phyloP scores from a whole-genome alignment of 192 early-diverging fungal species.

The Rhizophlyctis rosea region DNA sequence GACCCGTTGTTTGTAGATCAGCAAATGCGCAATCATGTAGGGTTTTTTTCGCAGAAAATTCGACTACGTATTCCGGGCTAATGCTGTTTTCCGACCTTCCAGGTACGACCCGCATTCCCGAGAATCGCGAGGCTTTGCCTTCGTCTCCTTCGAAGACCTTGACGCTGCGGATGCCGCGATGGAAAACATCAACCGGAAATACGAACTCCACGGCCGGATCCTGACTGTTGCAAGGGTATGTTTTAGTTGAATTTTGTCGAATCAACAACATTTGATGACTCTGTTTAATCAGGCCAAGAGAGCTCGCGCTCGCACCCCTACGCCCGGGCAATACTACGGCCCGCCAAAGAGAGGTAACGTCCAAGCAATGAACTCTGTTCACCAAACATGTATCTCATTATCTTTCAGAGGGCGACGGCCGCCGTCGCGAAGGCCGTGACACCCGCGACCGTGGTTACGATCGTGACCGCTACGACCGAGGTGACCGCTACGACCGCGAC shows the following conservation, averaged over 20 bases:
- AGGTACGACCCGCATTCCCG: constrained; percentile 78
- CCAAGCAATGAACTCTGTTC: background rate
- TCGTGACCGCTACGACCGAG: constrained; percentile 39
- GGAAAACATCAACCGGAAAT: constrained; percentile 28
- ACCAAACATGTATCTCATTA: background rate
- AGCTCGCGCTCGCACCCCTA: constrained; percentile 66
- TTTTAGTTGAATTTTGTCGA: constrained; percentile 9
- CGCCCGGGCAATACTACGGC: constrained; percentile 76
- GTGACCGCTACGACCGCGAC: constrained; percentile 33
- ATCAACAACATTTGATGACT: too few species aligned
- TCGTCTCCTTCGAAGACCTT: constrained; percentile 37
- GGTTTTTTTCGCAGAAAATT: constrained; percentile 20
- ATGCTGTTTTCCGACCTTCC: too few species aligned
- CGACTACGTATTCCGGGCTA: too few species aligned
- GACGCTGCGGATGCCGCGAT: constrained; percentile 41
- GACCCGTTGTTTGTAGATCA: constrained; percentile 47
- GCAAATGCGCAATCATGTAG: constrained; percentile 69
- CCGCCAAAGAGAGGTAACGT: constrained; percentile 60
- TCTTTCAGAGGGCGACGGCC: constrained; percentile 3
- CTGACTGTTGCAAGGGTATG: constrained; percentile 43
- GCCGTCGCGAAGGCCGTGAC: constrained; percentile 15
- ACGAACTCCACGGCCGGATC: constrained; percentile 36
- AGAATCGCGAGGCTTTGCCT: constrained; percentile 66
- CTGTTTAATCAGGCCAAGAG: constrained; percentile 58
- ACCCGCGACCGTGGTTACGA: constrained; percentile 29